A percentile compares a stretch with the other conserved stretches of the same genome.
Evolutionary conservation across 2,329 filamentous ascomycete species (phyloP).

Genomic region (Talaromyces funiculosus): DNA sequence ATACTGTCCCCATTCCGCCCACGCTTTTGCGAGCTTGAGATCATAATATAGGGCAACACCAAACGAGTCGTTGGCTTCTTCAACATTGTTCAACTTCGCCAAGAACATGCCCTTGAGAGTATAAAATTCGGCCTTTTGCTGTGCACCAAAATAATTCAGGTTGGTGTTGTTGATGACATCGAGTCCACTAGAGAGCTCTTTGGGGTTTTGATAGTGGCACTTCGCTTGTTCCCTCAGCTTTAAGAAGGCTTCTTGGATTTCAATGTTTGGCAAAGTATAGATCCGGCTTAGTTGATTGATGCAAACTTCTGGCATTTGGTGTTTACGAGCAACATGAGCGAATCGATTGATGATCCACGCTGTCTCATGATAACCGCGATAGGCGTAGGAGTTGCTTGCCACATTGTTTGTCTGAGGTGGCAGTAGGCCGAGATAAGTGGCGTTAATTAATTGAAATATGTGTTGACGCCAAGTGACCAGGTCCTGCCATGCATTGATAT

Average conservation of each 20-base stretch:
- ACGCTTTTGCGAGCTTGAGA: slow-evolving; percentile 89
- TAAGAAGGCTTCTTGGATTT: slow-evolving; percentile 98
- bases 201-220: slow-evolving; percentile 94
- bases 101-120: slow-evolving; percentile 99
- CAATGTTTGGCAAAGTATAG: slow-evolving; percentile 97
- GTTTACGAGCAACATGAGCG: slow-evolving; percentile 93
- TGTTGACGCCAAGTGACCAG: slow-evolving; percentile 99
- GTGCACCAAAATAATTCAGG: slow-evolving; percentile 91
- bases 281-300: slow-evolving; percentile 96
- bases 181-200: slow-evolving; percentile 83
- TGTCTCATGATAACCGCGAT: slow-evolving; percentile 95
- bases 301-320: slow-evolving; percentile 93
- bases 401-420: slow-evolving; percentile 75
- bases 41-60: slow-evolving; percentile 95
- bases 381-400: slow-evolving; percentile 88
- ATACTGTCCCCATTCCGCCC: slow-evolving; percentile 99
- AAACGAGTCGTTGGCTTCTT: slow-evolving; percentile 88
- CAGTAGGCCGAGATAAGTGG: slow-evolving; percentile 79
- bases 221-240: slow-evolving; percentile 98
- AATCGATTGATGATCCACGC: slow-evolving; percentile 99
- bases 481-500: slow-evolving; percentile 99
- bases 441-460: slow-evolving; percentile 96
- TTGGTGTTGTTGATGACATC: slow-evolving; percentile 99
- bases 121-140: slow-evolving; percentile 98
- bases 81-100: slow-evolving; percentile 83